phyloP scores from a whole-genome alignment of 2,329 filamentous ascomycete species.

The Blumeria graminis region DNA sequence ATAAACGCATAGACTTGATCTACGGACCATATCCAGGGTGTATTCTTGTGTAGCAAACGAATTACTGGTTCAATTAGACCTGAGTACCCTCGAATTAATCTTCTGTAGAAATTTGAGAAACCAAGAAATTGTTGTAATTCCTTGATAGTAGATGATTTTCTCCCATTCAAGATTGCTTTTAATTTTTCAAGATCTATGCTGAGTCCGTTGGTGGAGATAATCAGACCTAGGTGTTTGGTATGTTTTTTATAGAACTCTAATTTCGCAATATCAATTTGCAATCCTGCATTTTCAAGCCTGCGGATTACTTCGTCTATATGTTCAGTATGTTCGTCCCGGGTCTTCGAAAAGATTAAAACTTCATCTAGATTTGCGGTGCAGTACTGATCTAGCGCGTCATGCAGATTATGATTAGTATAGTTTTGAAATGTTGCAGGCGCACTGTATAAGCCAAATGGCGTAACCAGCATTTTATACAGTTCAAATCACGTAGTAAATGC shows the following conservation, averaged over 20 bases:
- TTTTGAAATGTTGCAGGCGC: not conserved
- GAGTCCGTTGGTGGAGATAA: not conserved
- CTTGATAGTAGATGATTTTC: not conserved
- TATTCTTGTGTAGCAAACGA: not conserved
- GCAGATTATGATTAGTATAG: not conserved
- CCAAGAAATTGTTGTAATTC: not conserved
- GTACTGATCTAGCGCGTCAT: not conserved
- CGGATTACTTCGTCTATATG: not conserved
- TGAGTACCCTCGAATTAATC: not conserved
- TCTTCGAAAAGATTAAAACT: not conserved
- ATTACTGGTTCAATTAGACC: not conserved
- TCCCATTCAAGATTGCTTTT: not conserved
- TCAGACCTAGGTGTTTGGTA: constrained; percentile 2
- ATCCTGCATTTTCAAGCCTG: not conserved
- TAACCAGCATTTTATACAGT: not conserved
- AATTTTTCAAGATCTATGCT: not conserved
- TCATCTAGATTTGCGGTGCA: not conserved
- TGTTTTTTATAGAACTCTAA: not conserved
- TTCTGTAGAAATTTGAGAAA: not conserved
- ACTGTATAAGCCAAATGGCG: not conserved
- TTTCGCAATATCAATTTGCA: constrained; percentile 2
- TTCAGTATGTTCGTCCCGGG: not conserved
- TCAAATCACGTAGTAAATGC: not conserved
- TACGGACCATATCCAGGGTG: not conserved
- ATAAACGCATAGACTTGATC: not conserved